phyloP scores from a whole-genome alignment of 1,284 basidiomycete genomes.

The Apiotrichum porosum region DNA sequence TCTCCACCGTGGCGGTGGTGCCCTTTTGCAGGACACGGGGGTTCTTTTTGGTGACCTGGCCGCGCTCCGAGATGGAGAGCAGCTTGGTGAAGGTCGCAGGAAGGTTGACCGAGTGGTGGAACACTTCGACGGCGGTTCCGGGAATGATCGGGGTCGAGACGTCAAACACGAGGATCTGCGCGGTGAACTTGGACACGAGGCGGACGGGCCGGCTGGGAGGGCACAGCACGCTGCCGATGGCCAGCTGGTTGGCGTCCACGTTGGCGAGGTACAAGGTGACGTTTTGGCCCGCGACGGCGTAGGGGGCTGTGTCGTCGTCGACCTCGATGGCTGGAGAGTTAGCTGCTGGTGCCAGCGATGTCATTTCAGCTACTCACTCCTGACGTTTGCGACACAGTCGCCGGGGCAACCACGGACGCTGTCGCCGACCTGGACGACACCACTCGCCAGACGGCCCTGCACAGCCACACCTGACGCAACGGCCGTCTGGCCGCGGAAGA shows the following conservation, averaged over 20 bases:
- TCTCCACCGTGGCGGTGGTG: constrained; percentile 75
- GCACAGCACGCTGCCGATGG: constrained; percentile 85
- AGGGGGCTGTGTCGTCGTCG: constrained; percentile 71
- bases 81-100: constrained; percentile 82
- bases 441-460: constrained; percentile 79
- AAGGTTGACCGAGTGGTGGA: constrained; percentile 88
- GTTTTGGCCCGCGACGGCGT: constrained; percentile 87
- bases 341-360: too few relatives aligned
- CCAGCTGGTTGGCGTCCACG: constrained; percentile 81
- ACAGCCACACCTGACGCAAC: constrained; percentile 67
- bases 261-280: constrained; percentile 76
- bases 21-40: constrained; percentile 83
- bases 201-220: constrained; percentile 64
- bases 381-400: constrained; percentile 79
- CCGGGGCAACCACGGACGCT: constrained; percentile 80
- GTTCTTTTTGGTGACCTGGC: constrained; percentile 67
- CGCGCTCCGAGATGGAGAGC: constrained; percentile 72
- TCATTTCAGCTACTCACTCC: constrained; percentile 62
- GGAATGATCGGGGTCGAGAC: constrained; percentile 81
- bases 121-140: constrained; percentile 85
- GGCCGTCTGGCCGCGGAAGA: constrained; percentile 82
- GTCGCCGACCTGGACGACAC: constrained; percentile 89
- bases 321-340: constrained; percentile 59
- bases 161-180: constrained; percentile 91
- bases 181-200: constrained; percentile 69